phyloP scores from a whole-genome alignment of 2,329 filamentous ascomycete genomes.

The Phaeosphaeria sp. region DNA sequence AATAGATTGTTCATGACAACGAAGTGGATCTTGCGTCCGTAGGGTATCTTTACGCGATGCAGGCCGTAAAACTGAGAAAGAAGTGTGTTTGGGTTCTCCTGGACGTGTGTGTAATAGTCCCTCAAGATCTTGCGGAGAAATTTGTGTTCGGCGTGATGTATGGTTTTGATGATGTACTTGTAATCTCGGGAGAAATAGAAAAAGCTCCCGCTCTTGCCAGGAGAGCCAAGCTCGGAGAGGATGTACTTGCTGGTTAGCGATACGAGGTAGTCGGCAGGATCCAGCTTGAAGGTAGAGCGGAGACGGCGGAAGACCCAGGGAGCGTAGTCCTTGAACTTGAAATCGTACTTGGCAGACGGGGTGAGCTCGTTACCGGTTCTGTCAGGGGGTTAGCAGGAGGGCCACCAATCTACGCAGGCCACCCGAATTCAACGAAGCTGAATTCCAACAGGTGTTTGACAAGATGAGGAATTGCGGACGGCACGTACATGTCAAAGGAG shows the following conservation, averaged over 20 bases:
- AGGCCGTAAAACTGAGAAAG: slow-evolving; percentile 98
- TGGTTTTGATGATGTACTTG: slow-evolving; percentile 99
- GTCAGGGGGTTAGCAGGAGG: slow-evolving; percentile 39
- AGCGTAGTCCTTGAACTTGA: slow-evolving; percentile 99
- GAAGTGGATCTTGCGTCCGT: slow-evolving; percentile 98
- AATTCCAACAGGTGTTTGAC: slow-evolving; percentile 19
- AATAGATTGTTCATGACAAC: slow-evolving; percentile 99
- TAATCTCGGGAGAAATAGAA: slow-evolving; percentile 99
- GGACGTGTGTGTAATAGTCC: slow-evolving; percentile 93
- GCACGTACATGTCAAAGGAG: slow-evolving; percentile 91
- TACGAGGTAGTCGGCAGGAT: slow-evolving; percentile 97
- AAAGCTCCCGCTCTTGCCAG: slow-evolving; percentile 97
- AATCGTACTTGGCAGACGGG: slow-evolving; percentile 98
- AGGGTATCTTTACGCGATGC: slow-evolving; percentile 97
- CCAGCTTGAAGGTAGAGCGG: slow-evolving; percentile 83
- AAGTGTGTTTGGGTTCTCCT: slow-evolving; percentile 92
- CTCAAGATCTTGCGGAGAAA: slow-evolving; percentile 83
- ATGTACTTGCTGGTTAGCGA: slow-evolving; percentile 99
- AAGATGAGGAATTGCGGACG: slow-evolving; percentile 23
- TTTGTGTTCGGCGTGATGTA: slow-evolving; percentile 93
- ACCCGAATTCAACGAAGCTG: slow-evolving; percentile 17
- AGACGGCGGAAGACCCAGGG: slow-evolving; percentile 98
- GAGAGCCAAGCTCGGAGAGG: slow-evolving; percentile 92
- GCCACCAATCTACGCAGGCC: slow-evolving; percentile 4
- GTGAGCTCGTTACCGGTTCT: slow-evolving; percentile 96